Evolutionary conservation across 176 grass and related monocot genomes (phyloP).

Genomic region (Phoenix roebelenii): DNA sequence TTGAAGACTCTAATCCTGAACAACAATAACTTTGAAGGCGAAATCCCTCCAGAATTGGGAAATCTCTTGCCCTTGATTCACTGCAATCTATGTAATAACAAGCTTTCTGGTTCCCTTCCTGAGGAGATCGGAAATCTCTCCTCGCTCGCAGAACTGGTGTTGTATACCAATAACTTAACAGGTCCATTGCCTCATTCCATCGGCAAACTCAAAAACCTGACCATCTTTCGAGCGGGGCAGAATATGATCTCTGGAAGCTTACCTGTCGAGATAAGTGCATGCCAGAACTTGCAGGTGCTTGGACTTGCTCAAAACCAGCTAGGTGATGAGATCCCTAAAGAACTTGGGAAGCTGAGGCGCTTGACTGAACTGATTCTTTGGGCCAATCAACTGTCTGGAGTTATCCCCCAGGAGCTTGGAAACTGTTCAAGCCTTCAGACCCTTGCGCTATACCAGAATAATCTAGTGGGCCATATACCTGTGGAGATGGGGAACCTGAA

Average conservation of each 20-base stretch:
- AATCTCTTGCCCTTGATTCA: constrained; percentile 41
- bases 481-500: constrained; percentile 56
- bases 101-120: constrained; percentile 56
- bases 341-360: constrained; percentile 44
- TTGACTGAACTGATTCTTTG: constrained; percentile 76
- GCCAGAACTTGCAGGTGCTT: constrained; percentile 51
- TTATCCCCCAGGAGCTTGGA: constrained; percentile 69
- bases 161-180: constrained; percentile 79
- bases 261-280: constrained; percentile 70
- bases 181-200: constrained; percentile 62
- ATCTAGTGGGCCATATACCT: constrained; percentile 66
- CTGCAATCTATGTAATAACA: constrained; percentile 88
- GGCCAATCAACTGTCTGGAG: constrained; percentile 72
- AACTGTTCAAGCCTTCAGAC: constrained; percentile 60
- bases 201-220: constrained; percentile 67
- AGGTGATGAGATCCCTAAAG: constrained; percentile 60
- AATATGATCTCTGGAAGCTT: constrained; percentile 83
- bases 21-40: constrained; percentile 59
- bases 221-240: constrained; percentile 64
- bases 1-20: constrained; percentile 49
- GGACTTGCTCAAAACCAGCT: constrained; percentile 91
- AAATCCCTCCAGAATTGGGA: constrained; percentile 53
- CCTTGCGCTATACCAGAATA: constrained; percentile 81
- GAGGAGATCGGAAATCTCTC: constrained; percentile 69
- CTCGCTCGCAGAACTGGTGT: constrained; percentile 67